Percentiles rank a stretch among this genome's conserved stretches.
Conservation (phyloP, 768 basidiomycete genomes). For the Boletus vinaceobasis region DNA sequence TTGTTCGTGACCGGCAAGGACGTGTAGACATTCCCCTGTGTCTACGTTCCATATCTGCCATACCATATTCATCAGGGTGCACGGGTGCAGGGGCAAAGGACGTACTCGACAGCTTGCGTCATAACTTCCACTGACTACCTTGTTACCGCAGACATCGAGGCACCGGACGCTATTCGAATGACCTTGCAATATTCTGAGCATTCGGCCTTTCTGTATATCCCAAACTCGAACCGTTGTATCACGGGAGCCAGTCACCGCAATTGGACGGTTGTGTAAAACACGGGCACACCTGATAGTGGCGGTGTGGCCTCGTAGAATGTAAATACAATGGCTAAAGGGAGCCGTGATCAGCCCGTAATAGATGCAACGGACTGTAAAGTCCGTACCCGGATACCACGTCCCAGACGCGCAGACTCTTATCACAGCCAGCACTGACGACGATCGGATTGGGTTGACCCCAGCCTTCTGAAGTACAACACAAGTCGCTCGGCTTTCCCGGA, state of each 20-base stretch:
- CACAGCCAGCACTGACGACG: constrained; percentile 90
- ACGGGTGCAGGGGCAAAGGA: constrained; percentile 1
- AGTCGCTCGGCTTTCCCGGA: constrained; percentile 43
- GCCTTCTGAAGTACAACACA: constrained; percentile 69
- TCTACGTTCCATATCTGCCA: constrained; percentile 87
- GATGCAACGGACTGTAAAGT: background rate
- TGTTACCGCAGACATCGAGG: constrained; percentile 81
- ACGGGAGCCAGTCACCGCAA: constrained; percentile 87
- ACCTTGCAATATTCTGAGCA: constrained; percentile 64
- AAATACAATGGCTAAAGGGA: constrained; percentile 56
- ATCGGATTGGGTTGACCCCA: constrained; percentile 86
- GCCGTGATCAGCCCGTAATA: constrained; percentile 1
- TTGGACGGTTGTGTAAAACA: constrained; percentile 79
- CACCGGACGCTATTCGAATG: constrained; percentile 83
- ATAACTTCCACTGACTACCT: constrained; percentile 90
- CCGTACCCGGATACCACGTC: constrained; percentile 80
- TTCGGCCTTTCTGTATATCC: constrained; percentile 82
- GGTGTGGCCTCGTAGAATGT: constrained; percentile 77
- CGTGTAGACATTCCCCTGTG: constrained; percentile 81
- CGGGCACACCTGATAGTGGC: constrained; percentile 91
- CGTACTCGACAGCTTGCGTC: constrained; percentile 81
- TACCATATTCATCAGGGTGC: background rate
- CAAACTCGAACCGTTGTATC: constrained; percentile 86
- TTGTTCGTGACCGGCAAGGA: constrained; percentile 78
- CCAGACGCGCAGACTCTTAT: constrained; percentile 91